Base-by-base conservation (phyloP, 192 early-diverging fungal species). In the Glomus cerebriforme region DNA sequence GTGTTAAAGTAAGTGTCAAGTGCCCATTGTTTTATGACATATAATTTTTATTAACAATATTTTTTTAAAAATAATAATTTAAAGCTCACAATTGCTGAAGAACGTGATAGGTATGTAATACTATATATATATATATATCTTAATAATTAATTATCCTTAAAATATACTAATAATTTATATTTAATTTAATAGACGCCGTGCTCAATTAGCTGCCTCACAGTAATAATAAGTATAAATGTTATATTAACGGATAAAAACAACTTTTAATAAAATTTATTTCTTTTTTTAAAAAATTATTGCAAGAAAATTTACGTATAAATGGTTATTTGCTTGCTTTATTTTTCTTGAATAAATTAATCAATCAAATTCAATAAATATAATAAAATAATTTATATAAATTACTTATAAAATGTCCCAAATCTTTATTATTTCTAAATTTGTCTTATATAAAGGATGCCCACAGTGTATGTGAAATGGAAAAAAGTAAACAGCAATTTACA, bases 61-160 rank as follows among this genome's bases (percentile, higher is more conserved):
- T 8, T 31, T 65, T 27, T 7, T 13, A 0, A 3, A 37, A 22
- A 22, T 54, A n/a, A n/a, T 19, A 49, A 54, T 54, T 54, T 54
- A 22, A 54, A 54, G 49, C 93, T 98, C 82, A 95, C 96, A 85
- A 99, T 99, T 83, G 90, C 97, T 80, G 97, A 99, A 92, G 97
- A 99, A 92, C 95, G 98, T 88, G 98, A 99, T 89, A 76, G 74
- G 74, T 76, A 27, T 45, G 74, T 64, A 65, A 13, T 67, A 67
- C 13, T 32, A n/a, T 64, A 27, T 29, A 26, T 64, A n/a, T n/a
- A n/a, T n/a, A n/a, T n/a, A n/a, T n/a, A n/a, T 31, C 13, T 15
- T 62, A n/a, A n/a, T n/a, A n/a, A n/a, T 62, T 17, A 31, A 31
- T 17, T 31, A 17, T 27, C 15, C 3, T 64, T 64, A n/a, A 64